These are phyloP conservation scores for Picea abies DNA, from an alignment of 83 land plant genomes.

Conservation along the genomic window DNA sequence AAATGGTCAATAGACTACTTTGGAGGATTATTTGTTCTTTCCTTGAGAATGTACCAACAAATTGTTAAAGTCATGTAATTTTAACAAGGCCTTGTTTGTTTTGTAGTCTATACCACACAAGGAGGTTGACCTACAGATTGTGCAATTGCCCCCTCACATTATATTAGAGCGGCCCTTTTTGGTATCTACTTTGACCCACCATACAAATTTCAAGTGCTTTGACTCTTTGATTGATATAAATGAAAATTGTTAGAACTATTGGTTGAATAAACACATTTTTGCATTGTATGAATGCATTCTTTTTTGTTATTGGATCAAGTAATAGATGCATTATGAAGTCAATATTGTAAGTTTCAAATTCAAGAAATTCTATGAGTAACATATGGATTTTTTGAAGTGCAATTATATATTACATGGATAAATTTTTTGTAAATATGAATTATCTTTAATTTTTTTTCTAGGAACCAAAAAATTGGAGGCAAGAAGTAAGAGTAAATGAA, in stretches of 20 bases:
- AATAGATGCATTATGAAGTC: not conserved
- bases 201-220: conserved; percentile 4
- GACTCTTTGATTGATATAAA: conserved; percentile 8
- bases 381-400: not conserved
- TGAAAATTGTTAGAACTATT: not conserved
- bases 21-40: not conserved
- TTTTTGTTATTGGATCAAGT: not conserved
- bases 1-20: not conserved
- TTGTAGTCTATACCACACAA: conserved; percentile 77
- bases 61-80: not conserved
- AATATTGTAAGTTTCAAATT: not conserved
- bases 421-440: not conserved
- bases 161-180: conserved; percentile 76
- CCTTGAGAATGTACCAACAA: not conserved
- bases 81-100: conserved; percentile 4
- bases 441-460: not conserved
- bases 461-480: not conserved
- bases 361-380: not conserved
- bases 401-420: not conserved
- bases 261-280: not conserved
- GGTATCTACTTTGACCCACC: conserved; percentile 41
- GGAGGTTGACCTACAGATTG: conserved; percentile 68
- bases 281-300: not conserved
- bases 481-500: not conserved
- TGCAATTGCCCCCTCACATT: conserved; percentile 69